phyloP scores from a whole-genome alignment of 1,284 basidiomycete genomes.

The Marasmius sp. region DNA sequence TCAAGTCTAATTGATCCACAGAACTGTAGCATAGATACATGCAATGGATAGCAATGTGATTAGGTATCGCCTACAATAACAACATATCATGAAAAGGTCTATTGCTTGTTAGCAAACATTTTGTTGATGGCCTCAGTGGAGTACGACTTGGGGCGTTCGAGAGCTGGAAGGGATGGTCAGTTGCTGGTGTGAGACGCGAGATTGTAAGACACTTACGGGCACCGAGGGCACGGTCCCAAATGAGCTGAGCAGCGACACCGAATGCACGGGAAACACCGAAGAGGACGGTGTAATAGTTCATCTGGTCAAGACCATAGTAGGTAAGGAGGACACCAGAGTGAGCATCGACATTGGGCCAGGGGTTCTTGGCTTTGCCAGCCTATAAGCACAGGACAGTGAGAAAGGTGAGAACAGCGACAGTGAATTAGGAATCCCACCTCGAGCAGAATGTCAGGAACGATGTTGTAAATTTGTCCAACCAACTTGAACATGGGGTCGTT shows the following conservation, averaged over 20 bases:
- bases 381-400: slow-evolving; percentile 20
- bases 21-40: neutral
- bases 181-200: neutral
- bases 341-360: slow-evolving; percentile 95
- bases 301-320: slow-evolving; percentile 85
- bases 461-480: slow-evolving; percentile 89
- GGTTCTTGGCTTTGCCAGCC: slow-evolving; percentile 94
- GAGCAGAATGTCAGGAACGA: slow-evolving; percentile 91
- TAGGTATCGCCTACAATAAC: neutral
- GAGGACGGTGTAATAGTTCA: slow-evolving; percentile 95
- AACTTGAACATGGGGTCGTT: slow-evolving; percentile 90
- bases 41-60: neutral
- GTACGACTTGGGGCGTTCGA: slow-evolving; percentile 88
- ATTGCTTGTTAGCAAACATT: slow-evolving; percentile 63
- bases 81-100: neutral
- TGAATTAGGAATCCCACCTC: slow-evolving; percentile 47
- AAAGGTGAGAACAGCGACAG: neutral
- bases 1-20: neutral
- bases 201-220: slow-evolving; percentile 59
- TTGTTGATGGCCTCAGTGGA: slow-evolving; percentile 75
- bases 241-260: slow-evolving; percentile 86
- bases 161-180: slow-evolving; percentile 42
- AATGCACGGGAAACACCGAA: slow-evolving; percentile 96
- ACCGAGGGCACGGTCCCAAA: slow-evolving; percentile 96
- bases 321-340: slow-evolving; percentile 95